phyloP scores from a whole-genome alignment of 2,329 filamentous ascomycete species.

The Pyrenophora teres region DNA sequence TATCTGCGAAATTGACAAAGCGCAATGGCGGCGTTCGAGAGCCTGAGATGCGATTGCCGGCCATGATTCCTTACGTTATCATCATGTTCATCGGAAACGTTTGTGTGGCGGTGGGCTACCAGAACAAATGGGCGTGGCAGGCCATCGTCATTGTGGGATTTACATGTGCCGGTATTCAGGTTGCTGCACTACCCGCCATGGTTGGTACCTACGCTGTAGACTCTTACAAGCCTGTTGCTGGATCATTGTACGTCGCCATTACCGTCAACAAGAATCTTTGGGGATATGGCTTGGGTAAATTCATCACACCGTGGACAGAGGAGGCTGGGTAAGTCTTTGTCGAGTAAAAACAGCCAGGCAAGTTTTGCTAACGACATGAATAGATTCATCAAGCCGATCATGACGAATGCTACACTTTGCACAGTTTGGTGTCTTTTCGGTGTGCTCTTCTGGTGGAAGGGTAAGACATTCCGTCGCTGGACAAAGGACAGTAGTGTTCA shows the following conservation, averaged over 20 bases:
- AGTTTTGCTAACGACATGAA: constrained; percentile 7
- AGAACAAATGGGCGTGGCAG: constrained; percentile 60
- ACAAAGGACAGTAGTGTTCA: constrained; percentile 61
- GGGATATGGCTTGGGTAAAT: constrained; percentile 65
- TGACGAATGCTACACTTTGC: constrained; percentile 62
- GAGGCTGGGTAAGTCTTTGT: constrained; percentile 49
- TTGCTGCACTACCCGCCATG: constrained; percentile 65
- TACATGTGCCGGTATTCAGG: constrained; percentile 62
- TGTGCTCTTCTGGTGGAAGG: constrained; percentile 61
- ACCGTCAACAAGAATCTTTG: constrained; percentile 69
- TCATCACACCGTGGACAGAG: constrained; percentile 59
- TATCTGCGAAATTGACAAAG: constrained; percentile 59
- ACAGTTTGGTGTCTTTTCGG: constrained; percentile 60
- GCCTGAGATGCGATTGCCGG: constrained; percentile 62
- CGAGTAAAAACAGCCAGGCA: too few species aligned
- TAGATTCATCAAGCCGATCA: constrained; percentile 59
- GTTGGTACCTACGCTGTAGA: constrained; percentile 65
- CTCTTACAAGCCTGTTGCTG: constrained; percentile 66
- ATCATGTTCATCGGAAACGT: constrained; percentile 64
- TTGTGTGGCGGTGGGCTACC: constrained; percentile 59
- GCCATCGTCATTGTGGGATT: constrained; percentile 64
- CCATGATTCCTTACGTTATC: constrained; percentile 62
- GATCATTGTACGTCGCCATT: constrained; percentile 63
- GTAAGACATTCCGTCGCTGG: constrained; percentile 64
- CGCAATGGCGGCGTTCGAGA: constrained; percentile 62